phyloP scores from a whole-genome alignment of 2,329 filamentous ascomycete genomes.

The Exophiala lecanii-corni region DNA sequence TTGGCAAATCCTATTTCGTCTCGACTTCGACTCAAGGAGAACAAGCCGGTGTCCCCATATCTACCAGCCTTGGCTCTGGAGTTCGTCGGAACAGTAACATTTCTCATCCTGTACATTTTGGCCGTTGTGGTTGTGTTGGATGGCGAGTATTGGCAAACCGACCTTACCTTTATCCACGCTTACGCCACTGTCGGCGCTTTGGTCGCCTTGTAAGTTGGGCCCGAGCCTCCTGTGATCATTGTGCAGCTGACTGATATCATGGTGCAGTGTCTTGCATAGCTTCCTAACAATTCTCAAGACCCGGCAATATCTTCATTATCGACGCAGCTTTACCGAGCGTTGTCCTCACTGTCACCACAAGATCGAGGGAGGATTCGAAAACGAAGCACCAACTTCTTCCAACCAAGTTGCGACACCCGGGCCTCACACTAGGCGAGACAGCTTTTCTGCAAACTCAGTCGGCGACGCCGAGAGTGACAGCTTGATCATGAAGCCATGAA shows the following conservation, averaged over 20 bases:
- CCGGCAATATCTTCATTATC: constrained; percentile 12
- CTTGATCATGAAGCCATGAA: constrained; percentile 11
- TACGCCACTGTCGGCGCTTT: constrained; percentile 11
- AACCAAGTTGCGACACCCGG: constrained; percentile 1
- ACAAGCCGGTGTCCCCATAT: constrained; percentile 5
- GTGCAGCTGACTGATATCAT: not conserved
- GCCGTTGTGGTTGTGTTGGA: constrained; percentile 5
- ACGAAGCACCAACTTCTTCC: not conserved
- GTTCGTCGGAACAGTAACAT: constrained; percentile 8
- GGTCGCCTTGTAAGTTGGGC: constrained; percentile 16
- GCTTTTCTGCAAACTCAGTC: constrained; percentile 11
- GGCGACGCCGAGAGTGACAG: constrained; percentile 14
- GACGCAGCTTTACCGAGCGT: constrained; percentile 6
- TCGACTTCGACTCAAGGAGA: constrained; percentile 1
- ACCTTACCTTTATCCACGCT: constrained; percentile 4
- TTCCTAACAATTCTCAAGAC: constrained; percentile 6
- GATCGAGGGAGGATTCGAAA: not conserved
- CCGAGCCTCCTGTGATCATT: not conserved
- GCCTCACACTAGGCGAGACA: constrained; percentile 6
- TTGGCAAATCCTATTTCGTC: not conserved
- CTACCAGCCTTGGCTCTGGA: constrained; percentile 7
- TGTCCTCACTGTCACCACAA: constrained; percentile 15
- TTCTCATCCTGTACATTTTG: constrained; percentile 13
- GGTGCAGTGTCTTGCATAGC: constrained; percentile 11
- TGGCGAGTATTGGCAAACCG: not conserved